phyloP scores from a whole-genome alignment of 1,139 yeast species.

The Nakaseomyces sp. region DNA sequence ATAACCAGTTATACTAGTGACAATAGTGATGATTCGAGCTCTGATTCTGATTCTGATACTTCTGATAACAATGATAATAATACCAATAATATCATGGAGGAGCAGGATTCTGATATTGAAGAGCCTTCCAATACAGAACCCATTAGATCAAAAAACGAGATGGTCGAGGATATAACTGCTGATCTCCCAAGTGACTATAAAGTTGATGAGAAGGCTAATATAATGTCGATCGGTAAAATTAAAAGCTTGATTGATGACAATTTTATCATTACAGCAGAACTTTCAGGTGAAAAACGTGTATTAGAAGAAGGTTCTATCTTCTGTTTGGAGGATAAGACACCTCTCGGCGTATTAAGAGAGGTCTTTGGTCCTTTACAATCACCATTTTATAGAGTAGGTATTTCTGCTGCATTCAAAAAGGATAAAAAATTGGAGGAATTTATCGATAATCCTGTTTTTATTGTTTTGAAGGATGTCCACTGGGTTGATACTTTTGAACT shows the following conservation, averaged over 20 bases:
- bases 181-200: conserved; percentile 57
- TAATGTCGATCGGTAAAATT: conserved; percentile 68
- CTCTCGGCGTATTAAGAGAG: conserved; percentile 80
- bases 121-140: conserved; percentile 45
- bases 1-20: conserved; percentile 5
- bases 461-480: conserved; percentile 73
- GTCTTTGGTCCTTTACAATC: conserved; percentile 81
- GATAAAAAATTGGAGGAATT: conserved; percentile 39
- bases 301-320: conserved; percentile 74
- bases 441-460: conserved; percentile 55
- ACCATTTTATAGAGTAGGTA: conserved; percentile 76
- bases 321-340: conserved; percentile 62
- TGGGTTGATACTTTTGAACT: conserved; percentile 70
- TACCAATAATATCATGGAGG: conserved; percentile 18
- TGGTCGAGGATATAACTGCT: conserved; percentile 59
- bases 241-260: conserved; percentile 63
- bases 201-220: conserved; percentile 51
- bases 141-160: conserved; percentile 69
- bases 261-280: conserved; percentile 61
- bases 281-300: conserved; percentile 79
- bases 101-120: conserved; percentile 25
- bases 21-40: conserved; percentile 1
- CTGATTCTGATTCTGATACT: conserved; percentile 9
- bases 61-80: conserved; percentile 9
- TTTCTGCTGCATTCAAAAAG: conserved; percentile 35